phyloP scores from a whole-genome alignment of 129 eudicot genomes.

The Tanacetum coccineum region DNA sequence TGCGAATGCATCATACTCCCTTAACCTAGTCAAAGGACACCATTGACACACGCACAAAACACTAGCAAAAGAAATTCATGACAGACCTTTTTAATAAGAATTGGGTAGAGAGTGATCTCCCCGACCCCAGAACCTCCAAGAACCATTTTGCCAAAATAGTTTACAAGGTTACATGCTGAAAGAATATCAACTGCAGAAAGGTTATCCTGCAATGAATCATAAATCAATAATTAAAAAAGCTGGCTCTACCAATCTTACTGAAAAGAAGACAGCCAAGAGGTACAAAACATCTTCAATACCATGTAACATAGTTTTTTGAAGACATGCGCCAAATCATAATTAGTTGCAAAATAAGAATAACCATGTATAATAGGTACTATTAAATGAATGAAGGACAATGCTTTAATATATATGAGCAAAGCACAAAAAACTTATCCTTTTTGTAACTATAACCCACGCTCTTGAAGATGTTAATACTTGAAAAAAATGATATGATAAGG shows the following conservation, averaged over 20 bases:
- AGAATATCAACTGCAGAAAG: conserved; percentile 99
- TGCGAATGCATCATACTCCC: neutral
- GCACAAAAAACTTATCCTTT: neutral
- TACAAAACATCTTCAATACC: no score
- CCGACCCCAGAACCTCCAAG: conserved; percentile 99
- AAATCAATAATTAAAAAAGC: conserved; percentile 19
- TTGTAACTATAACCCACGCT: neutral
- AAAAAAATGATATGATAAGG: neutral
- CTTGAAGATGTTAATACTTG: neutral
- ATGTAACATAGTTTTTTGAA: no score
- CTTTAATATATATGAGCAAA: neutral
- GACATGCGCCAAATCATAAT: no score
- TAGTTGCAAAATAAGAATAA: no score
- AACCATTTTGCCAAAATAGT: conserved; percentile 95
- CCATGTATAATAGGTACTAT: no score
- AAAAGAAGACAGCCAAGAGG: no score
- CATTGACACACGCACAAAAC: no score
- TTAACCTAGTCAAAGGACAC: neutral
- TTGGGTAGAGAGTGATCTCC: conserved; percentile 86
- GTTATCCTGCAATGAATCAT: conserved; percentile 70
- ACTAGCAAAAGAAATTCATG: conserved; percentile 14
- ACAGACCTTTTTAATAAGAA: conserved; percentile 82
- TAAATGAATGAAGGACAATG: no score
- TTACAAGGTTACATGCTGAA: conserved; percentile 97
- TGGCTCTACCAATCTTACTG: neutral